Percentiles rank a stretch among this genome's conserved stretches.
Evolutionary conservation across 257 asterid genomes (phyloP).

Genomic region (Solanum ossicruentum): DNA sequence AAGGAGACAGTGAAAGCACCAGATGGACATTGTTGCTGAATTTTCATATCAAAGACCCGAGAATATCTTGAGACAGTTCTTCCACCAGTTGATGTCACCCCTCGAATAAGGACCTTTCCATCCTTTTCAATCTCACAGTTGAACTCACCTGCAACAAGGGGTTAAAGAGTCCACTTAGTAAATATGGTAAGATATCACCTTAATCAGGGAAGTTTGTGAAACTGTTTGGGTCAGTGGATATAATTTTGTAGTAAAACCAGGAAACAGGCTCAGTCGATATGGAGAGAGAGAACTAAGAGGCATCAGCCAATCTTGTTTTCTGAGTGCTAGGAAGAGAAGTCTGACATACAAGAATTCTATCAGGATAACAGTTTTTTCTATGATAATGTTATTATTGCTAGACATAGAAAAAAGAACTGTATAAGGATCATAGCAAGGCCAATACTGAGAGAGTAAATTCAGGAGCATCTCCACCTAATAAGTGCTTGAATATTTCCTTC

Average conservation of each 20-base stretch:
- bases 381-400: background rate
- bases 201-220: background rate
- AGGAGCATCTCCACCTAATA: background rate
- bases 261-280: background rate
- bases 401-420: background rate
- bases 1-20: constrained; percentile 73
- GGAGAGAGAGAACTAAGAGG: background rate
- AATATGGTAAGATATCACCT: background rate
- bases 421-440: background rate
- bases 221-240: background rate
- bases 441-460: background rate
- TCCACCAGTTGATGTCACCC: constrained; percentile 63
- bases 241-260: background rate
- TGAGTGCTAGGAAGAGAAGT: background rate
- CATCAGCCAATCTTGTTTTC: background rate
- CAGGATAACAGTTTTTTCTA: background rate
- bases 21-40: constrained; percentile 66
- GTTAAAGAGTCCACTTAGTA: background rate
- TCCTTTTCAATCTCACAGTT: constrained; percentile 44
- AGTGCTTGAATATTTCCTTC: background rate
- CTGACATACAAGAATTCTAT: background rate
- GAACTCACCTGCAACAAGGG: constrained; percentile 42
- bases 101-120: constrained; percentile 56
- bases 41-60: constrained; percentile 57
- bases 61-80: constrained; percentile 31